Percentiles rank a stretch among this genome's conserved stretches.
phyloP scores from a whole-genome alignment of 768 basidiomycete species.

The Dictyophora rubrovolvata region DNA sequence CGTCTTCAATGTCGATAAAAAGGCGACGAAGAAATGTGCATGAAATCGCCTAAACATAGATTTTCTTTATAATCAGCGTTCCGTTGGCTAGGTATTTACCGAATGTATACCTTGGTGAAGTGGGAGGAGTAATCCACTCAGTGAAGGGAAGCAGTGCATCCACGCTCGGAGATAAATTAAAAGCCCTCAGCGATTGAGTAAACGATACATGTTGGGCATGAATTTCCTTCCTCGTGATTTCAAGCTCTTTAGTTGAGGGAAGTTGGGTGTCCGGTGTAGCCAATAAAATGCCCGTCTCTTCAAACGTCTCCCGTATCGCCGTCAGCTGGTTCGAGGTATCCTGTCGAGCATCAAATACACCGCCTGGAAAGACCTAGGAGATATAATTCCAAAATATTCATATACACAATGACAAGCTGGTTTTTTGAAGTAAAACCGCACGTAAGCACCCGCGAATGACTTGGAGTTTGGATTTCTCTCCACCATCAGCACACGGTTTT shows the following conservation, averaged over 20 bases:
- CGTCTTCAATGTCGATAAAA: constrained; percentile 34
- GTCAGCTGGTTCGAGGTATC: constrained; percentile 48
- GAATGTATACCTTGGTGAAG: constrained; percentile 35
- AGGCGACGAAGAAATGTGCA: constrained; percentile 59
- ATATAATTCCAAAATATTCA: neutral
- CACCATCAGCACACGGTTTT: constrained; percentile 61
- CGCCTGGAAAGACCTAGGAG: constrained; percentile 65
- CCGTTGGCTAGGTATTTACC: neutral
- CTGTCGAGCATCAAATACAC: constrained; percentile 53
- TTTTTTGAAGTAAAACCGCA: constrained; percentile 23
- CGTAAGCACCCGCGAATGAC: constrained; percentile 59
- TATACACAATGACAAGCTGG: neutral
- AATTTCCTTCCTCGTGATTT: constrained; percentile 44
- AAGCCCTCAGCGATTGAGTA: constrained; percentile 38
- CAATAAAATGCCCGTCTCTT: constrained; percentile 60
- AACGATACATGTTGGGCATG: constrained; percentile 44
- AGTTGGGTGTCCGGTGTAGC: constrained; percentile 29
- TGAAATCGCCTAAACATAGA: constrained; percentile 48
- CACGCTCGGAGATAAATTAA: constrained; percentile 35
- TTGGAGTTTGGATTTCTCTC: constrained; percentile 56
- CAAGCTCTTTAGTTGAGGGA: constrained; percentile 30
- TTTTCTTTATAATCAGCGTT: neutral
- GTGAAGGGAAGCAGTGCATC: constrained; percentile 56
- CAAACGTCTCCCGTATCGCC: constrained; percentile 68
- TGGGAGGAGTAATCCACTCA: constrained; percentile 62